Conservation (phyloP, 345 rosid genomes). For the Theobroma cacao region DNA sequence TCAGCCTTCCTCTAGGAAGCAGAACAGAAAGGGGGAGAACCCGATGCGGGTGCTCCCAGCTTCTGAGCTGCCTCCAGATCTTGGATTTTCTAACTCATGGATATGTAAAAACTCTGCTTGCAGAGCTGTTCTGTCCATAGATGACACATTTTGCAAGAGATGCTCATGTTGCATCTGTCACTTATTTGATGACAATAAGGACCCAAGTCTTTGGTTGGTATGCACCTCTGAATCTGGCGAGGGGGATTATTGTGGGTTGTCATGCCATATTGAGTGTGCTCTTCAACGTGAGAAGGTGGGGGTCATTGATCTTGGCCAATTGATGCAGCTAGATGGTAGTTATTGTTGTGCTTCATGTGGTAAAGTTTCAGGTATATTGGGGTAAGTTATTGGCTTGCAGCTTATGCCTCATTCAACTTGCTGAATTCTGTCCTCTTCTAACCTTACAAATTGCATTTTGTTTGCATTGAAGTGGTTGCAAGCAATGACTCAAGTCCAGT, state of each 20-base stretch:
- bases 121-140: conserved; percentile 53
- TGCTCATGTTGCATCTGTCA: conserved; percentile 98
- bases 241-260: conserved; percentile 76
- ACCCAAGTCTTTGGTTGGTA: conserved; percentile 80
- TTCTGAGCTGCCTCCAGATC: conserved; percentile 41
- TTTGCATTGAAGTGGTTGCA: neutral
- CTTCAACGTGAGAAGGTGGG: conserved; percentile 81
- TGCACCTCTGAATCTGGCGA: conserved; percentile 55
- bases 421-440: neutral
- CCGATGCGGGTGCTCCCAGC: conserved; percentile 44
- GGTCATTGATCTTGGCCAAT: conserved; percentile 72
- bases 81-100: conserved; percentile 55
- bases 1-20: conserved; percentile 53
- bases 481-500: neutral
- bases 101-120: conserved; percentile 73
- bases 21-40: conserved; percentile 63
- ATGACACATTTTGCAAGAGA: conserved; percentile 86
- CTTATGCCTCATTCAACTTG: neutral
- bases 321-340: conserved; percentile 85
- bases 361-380: conserved; percentile 88
- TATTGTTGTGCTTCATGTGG: conserved; percentile 96
- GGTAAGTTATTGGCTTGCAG: conserved; percentile 47
- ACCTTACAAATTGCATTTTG: conserved; percentile 6
- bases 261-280: conserved; percentile 96
- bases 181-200: conserved; percentile 84